phyloP scores from a whole-genome alignment of 2,329 filamentous ascomycete species.

The Colletotrichum echinochloae region DNA sequence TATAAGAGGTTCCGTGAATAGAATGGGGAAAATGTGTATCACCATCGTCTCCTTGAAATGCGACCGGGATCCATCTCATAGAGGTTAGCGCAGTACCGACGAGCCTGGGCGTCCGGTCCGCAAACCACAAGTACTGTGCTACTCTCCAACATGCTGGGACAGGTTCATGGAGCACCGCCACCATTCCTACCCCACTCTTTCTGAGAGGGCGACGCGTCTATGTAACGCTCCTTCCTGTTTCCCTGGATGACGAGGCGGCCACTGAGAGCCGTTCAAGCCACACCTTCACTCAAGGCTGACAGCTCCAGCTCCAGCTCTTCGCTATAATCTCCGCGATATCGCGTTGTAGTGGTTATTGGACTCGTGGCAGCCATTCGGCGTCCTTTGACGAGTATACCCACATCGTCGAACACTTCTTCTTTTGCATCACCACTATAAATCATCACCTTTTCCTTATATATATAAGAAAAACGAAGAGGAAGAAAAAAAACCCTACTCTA shows the following conservation, averaged over 20 bases:
- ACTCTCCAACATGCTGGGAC: no score
- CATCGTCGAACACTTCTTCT: slow-evolving; percentile 48
- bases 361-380: slow-evolving; percentile 2
- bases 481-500: not conserved
- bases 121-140: not conserved
- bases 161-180: slow-evolving; percentile 26
- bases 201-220: not conserved
- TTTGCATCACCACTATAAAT: not conserved
- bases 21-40: slow-evolving; percentile 20
- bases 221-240: slow-evolving; percentile 15
- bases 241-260: slow-evolving; percentile 18
- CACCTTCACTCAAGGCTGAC: slow-evolving; percentile 37
- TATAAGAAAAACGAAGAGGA: not conserved
- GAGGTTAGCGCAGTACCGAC: no score
- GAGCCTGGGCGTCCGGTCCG: not conserved
- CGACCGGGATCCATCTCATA: slow-evolving; percentile 6
- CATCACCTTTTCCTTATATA: not conserved
- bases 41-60: slow-evolving; percentile 23
- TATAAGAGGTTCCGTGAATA: slow-evolving; percentile 26
- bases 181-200: slow-evolving; percentile 33
- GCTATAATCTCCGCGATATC: slow-evolving; percentile 19
- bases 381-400: slow-evolving; percentile 25
- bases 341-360: not conserved
- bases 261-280: slow-evolving; percentile 33
- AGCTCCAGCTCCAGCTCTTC: slow-evolving; percentile 19